These are phyloP conservation scores for Lactifluus subvellereus DNA, from an alignment of 768 basidiomycete species.

Conservation along the genomic window DNA sequence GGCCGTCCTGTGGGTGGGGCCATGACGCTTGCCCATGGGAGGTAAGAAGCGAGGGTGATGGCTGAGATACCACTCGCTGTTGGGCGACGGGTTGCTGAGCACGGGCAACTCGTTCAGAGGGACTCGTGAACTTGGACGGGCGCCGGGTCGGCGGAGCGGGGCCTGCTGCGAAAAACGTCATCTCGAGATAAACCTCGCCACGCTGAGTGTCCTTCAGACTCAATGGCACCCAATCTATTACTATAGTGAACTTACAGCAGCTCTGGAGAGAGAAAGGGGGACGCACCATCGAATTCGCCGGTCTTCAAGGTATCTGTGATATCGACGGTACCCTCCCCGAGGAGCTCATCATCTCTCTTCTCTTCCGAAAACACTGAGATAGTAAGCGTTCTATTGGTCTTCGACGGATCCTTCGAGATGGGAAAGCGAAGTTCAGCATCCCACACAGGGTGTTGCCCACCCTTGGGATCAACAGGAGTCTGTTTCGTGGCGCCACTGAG, in stretches of 20 bases:
- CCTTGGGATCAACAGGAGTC: slow-evolving; percentile 72
- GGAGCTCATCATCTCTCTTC: slow-evolving; percentile 59
- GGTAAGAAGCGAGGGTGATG: not conserved
- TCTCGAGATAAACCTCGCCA: slow-evolving; percentile 87
- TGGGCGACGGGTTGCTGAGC: slow-evolving; percentile 8
- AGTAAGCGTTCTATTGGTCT: slow-evolving; percentile 57
- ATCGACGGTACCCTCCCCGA: slow-evolving; percentile 73
- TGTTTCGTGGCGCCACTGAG: slow-evolving; percentile 58
- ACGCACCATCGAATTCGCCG: slow-evolving; percentile 89
- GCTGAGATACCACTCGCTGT: slow-evolving; percentile 1
- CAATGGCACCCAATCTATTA: slow-evolving; percentile 62
- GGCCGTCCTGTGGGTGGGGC: not conserved
- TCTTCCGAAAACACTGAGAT: slow-evolving; percentile 82
- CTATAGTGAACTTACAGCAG: not conserved
- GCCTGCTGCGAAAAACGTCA: slow-evolving; percentile 83
- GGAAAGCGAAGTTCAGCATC: slow-evolving; percentile 82
- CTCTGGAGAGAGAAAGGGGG: not conserved
- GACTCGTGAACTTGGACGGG: slow-evolving; percentile 29
- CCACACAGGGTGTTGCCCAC: slow-evolving; percentile 93
- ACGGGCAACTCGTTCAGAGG: slow-evolving; percentile 17
- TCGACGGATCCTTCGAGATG: slow-evolving; percentile 49
- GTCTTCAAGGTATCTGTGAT: slow-evolving; percentile 73
- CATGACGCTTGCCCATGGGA: slow-evolving; percentile 1
- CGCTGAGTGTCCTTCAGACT: slow-evolving; percentile 55
- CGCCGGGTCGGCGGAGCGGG: slow-evolving; percentile 40